Evolutionary conservation across 306 rosid species (phyloP).

Genomic region (Cercis canadensis): DNA sequence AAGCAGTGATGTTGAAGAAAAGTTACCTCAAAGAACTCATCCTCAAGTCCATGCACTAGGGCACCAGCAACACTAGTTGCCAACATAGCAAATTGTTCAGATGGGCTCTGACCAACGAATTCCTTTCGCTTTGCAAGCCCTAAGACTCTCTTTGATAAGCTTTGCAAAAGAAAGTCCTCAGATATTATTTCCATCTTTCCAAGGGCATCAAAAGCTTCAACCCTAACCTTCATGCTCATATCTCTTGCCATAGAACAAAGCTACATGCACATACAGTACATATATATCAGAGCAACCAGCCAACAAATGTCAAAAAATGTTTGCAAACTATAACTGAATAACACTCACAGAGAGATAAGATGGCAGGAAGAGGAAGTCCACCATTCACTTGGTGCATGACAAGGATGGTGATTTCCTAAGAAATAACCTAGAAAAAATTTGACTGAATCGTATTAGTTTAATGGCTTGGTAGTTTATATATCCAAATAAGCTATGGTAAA

Average conservation of each 20-base stretch:
- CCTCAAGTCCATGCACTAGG: constrained; percentile 91
- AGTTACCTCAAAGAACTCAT: constrained; percentile 88
- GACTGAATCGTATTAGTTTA: constrained; percentile 19
- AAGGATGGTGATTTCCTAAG: constrained; percentile 30
- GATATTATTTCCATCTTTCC: constrained; percentile 67
- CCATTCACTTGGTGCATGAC: constrained; percentile 36
- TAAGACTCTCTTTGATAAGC: constrained; percentile 72
- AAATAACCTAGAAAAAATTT: constrained; percentile 41
- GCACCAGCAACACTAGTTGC: constrained; percentile 78
- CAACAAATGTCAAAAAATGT: constrained; percentile 25
- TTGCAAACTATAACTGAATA: constrained; percentile 29
- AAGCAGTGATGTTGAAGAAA: not conserved
- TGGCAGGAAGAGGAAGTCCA: constrained; percentile 39
- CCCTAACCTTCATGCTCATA: constrained; percentile 83
- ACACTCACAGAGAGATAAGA: constrained; percentile 28
- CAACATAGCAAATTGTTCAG: constrained; percentile 54
- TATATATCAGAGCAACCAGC: constrained; percentile 25
- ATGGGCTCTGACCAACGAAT: constrained; percentile 43
- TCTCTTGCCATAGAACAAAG: constrained; percentile 88
- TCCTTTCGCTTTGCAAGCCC: constrained; percentile 51
- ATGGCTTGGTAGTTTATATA: constrained; percentile 3
- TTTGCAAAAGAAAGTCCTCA: constrained; percentile 80
- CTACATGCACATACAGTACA: constrained; percentile 53
- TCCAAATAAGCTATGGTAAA: not conserved
- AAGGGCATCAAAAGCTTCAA: constrained; percentile 71